Evolutionary conservation across 1,284 basidiomycete species (phyloP).

Genomic region (Athelia sp.): DNA sequence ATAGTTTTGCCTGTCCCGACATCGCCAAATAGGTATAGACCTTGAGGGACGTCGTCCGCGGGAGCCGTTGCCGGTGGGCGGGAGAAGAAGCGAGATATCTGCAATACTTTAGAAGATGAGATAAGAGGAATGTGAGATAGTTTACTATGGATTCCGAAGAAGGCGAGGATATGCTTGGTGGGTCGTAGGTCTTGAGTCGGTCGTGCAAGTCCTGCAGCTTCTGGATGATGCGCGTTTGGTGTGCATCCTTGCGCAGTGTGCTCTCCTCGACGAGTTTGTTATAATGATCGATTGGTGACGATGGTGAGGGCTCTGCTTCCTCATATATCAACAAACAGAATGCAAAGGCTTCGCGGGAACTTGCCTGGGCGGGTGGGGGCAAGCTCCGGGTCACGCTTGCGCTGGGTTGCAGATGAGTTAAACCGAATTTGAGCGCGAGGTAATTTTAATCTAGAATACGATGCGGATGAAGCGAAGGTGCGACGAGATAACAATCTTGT

Average conservation of each 20-base stretch:
- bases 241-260: constrained; percentile 69
- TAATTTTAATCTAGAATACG: too few relatives aligned
- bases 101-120: too few relatives aligned
- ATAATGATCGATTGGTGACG: constrained; percentile 68
- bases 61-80: constrained; percentile 33
- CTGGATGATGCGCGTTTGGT: constrained; percentile 83
- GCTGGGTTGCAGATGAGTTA: too few relatives aligned
- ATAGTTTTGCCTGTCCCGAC: constrained; percentile 98
- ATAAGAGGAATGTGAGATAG: constrained; percentile 8
- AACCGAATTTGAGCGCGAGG: too few relatives aligned
- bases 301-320: constrained; percentile 13
- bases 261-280: constrained; percentile 70
- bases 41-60: constrained; percentile 64
- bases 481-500: too few relatives aligned
- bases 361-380: too few relatives aligned
- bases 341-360: too few relatives aligned
- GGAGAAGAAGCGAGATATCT: constrained; percentile 68
- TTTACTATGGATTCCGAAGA: constrained; percentile 40
- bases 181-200: constrained; percentile 67
- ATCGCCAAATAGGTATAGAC: constrained; percentile 95
- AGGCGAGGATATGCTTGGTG: constrained; percentile 52
- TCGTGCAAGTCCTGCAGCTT: constrained; percentile 81
- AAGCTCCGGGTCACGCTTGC: too few relatives aligned
- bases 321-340: constrained; percentile 7
- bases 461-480: too few relatives aligned